Conservation (phyloP, 1,284 basidiomycete genomes). For the Coniophora puteana region DNA sequence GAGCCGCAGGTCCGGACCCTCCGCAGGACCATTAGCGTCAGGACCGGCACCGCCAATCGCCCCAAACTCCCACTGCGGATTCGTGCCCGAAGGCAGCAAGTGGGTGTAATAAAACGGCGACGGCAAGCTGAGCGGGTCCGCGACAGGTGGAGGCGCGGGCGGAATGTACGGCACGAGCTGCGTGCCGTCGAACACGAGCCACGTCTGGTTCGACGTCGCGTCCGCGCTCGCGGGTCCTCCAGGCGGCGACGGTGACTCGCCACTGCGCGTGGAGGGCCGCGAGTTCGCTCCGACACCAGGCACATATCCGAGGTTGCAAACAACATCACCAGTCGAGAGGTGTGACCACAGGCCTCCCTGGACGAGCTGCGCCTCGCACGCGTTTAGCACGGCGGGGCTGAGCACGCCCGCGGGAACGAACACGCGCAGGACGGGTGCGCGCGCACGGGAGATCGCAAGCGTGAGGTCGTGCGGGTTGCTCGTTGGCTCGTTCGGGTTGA, state of each 20-base stretch:
- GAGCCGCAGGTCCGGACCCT: conserved; percentile 37
- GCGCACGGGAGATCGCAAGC: conserved; percentile 54
- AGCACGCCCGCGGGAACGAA: conserved; percentile 66
- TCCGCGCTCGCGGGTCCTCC: conserved; percentile 15
- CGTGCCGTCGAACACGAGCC: conserved; percentile 69
- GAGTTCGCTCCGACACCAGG: too few species aligned
- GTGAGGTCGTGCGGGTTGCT: conserved; percentile 58
- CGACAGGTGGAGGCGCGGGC: conserved; percentile 46
- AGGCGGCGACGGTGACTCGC: conserved; percentile 30
- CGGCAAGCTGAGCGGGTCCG: conserved; percentile 55
- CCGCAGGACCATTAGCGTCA: too few species aligned
- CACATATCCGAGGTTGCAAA: conserved; percentile 76
- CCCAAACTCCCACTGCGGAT: conserved; percentile 41
- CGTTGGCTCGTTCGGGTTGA: conserved; percentile 13
- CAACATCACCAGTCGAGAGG: conserved; percentile 67
- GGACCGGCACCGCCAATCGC: conserved; percentile 26
- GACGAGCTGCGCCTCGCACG: conserved; percentile 63
- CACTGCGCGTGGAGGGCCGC: too few species aligned
- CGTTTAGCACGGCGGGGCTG: conserved; percentile 43
- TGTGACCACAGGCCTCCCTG: conserved; percentile 64
- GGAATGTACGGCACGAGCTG: conserved; percentile 54
- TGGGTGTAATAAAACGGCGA: conserved; percentile 72
- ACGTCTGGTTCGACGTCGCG: conserved; percentile 30
- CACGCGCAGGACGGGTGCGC: conserved; percentile 70
- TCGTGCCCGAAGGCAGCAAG: conserved; percentile 46